Conservation (phyloP, 805 yeast genomes). For the Metschnikowia orientalis region DNA sequence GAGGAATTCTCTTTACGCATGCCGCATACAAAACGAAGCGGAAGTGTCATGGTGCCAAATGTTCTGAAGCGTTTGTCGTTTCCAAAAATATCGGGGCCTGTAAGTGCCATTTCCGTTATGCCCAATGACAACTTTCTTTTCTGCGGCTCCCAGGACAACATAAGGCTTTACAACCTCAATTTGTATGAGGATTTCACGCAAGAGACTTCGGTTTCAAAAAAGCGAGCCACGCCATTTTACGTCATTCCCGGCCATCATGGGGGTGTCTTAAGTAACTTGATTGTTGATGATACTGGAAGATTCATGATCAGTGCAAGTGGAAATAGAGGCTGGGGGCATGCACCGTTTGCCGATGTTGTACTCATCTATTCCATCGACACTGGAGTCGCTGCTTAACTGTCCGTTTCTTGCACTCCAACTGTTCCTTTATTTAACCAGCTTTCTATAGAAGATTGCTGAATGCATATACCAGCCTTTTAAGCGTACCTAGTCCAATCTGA, state of each 20-base stretch:
- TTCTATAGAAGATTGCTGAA: slow-evolving; percentile 10
- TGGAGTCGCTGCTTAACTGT: slow-evolving; percentile 1
- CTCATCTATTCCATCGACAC: slow-evolving; percentile 74
- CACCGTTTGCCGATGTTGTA: slow-evolving; percentile 72
- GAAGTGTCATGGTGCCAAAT: slow-evolving; percentile 32
- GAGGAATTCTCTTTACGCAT: slow-evolving; percentile 68
- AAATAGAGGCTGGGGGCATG: slow-evolving; percentile 89
- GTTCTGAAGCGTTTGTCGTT: slow-evolving; percentile 61
- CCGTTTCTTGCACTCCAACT: no score
- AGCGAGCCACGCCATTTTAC: slow-evolving; percentile 65
- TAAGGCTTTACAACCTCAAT: slow-evolving; percentile 75
- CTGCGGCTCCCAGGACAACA: slow-evolving; percentile 88
- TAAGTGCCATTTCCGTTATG: slow-evolving; percentile 71
- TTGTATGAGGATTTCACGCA: slow-evolving; percentile 33
- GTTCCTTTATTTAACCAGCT: slow-evolving; percentile 1
- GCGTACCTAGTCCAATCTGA: slow-evolving; percentile 34
- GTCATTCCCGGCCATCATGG: slow-evolving; percentile 98
- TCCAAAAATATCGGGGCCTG: slow-evolving; percentile 89
- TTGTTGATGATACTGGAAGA: slow-evolving; percentile 81
- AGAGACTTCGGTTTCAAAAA: slow-evolving; percentile 27
- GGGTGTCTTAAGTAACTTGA: slow-evolving; percentile 71
- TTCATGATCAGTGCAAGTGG: slow-evolving; percentile 92
- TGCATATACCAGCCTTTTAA: slow-evolving; percentile 28
- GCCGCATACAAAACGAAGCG: slow-evolving; percentile 36
- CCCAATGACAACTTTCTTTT: slow-evolving; percentile 76